Evolutionary conservation across 2,329 filamentous ascomycete species (phyloP).

Genomic region (Ceratocystis colombiana): DNA sequence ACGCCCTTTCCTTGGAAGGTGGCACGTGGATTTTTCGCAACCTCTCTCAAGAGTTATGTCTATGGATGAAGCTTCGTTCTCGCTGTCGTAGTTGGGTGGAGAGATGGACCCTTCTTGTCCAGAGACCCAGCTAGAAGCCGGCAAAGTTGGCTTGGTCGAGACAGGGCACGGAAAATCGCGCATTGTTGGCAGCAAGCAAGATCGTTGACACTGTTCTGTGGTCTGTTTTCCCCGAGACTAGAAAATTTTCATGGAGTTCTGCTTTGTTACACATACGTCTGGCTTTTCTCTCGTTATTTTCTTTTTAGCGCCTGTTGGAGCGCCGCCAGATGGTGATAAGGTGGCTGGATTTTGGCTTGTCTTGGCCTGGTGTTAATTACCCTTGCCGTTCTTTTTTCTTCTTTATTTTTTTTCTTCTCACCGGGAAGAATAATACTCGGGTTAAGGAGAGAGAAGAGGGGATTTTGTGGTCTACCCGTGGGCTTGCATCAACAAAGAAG

Average conservation of each 20-base stretch:
- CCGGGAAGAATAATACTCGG: background rate
- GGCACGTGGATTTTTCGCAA: background rate
- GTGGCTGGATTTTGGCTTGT: background rate
- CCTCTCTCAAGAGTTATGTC: background rate
- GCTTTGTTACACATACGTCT: slow-evolving; percentile 4
- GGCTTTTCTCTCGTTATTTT: background rate
- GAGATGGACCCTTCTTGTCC: background rate
- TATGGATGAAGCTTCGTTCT: no score
- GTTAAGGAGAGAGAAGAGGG: background rate
- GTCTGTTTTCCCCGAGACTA: background rate
- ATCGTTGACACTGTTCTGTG: background rate
- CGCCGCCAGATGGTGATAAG: background rate
- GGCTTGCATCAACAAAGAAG: background rate
- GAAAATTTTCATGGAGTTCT: background rate
- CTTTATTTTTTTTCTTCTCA: no score
- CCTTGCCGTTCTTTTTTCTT: no score
- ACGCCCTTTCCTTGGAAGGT: slow-evolving; percentile 1
- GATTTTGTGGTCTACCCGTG: slow-evolving; percentile 2
- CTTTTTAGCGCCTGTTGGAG: background rate
- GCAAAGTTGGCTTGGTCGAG: background rate
- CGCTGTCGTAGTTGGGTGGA: background rate
- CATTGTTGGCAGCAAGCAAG: background rate
- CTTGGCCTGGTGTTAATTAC: no score
- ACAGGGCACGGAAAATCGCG: slow-evolving; percentile 7
- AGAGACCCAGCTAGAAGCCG: background rate